phyloP scores from a whole-genome alignment of 331 rosid genomes.

The Arachis monticola region DNA sequence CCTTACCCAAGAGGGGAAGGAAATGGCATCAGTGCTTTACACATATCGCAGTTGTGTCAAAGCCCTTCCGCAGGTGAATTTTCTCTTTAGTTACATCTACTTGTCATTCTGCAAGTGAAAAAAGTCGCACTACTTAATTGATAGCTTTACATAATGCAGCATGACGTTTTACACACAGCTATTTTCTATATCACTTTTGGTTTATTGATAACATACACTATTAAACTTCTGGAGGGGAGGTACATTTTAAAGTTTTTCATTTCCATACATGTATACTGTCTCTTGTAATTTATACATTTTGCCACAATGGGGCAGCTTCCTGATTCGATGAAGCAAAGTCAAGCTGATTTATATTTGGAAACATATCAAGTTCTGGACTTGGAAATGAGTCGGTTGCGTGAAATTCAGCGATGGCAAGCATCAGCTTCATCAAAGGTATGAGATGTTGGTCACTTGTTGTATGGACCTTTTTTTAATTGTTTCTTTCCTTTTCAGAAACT shows the following conservation, averaged over 20 bases:
- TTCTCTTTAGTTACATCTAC: constrained; percentile 24
- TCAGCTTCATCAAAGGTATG: constrained; percentile 90
- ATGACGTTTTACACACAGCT: constrained; percentile 13
- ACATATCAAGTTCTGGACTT: constrained; percentile 97
- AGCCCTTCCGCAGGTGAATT: constrained; percentile 95
- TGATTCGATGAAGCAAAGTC: constrained; percentile 99
- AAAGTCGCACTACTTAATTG: not conserved
- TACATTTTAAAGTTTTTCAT: constrained; percentile 27
- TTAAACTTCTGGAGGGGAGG: constrained; percentile 20
- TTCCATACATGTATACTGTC: constrained; percentile 13
- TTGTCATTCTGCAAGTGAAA: constrained; percentile 6
- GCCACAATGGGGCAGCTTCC: constrained; percentile 70
- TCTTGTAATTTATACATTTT: constrained; percentile 34
- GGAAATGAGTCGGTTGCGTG: constrained; percentile 99
- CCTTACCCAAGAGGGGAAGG: constrained; percentile 92
- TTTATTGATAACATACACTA: constrained; percentile 29
- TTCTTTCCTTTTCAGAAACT: constrained; percentile 23
- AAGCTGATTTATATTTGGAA: constrained; percentile 94
- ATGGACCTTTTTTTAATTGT: not conserved
- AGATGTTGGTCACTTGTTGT: constrained; percentile 5
- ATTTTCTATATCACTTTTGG: constrained; percentile 22
- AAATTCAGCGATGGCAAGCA: constrained; percentile 97
- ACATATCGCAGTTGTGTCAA: constrained; percentile 98
- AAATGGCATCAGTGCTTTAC: constrained; percentile 92
- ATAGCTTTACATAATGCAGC: constrained; percentile 32